These are phyloP conservation scores for Aethionema arabicum DNA, from an alignment of 345 rosid species.

Conservation along the genomic window DNA sequence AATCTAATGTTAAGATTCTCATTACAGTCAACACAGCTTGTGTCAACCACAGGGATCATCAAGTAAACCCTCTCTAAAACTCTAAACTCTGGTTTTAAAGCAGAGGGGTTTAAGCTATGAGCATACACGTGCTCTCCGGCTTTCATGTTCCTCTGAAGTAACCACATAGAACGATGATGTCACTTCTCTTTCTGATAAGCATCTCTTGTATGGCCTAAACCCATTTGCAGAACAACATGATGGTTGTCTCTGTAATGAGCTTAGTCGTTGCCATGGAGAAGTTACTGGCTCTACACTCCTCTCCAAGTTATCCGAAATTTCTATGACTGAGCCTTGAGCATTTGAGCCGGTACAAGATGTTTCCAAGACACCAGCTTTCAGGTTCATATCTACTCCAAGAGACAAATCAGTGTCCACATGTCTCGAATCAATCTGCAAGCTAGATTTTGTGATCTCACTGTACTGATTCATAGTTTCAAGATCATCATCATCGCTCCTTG, in stretches of 20 bases:
- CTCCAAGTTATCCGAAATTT: conserved; percentile 38
- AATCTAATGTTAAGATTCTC: no score
- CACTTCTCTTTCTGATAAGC: conserved; percentile 52
- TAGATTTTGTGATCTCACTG: conserved; percentile 17
- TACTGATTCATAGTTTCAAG: conserved; percentile 8
- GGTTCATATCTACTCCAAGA: conserved; percentile 34
- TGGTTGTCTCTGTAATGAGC: conserved; percentile 17
- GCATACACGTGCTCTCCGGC: conserved; percentile 26
- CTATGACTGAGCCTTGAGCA: conserved; percentile 38
- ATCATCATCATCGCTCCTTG: conserved; percentile 5
- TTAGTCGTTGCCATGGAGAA: conserved; percentile 31
- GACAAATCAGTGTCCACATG: conserved; percentile 41
- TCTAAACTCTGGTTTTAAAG: not conserved
- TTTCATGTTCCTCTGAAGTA: conserved; percentile 42
- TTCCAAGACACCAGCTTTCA: conserved; percentile 32
- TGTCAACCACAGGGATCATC: not conserved
- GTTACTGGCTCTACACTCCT: conserved; percentile 39
- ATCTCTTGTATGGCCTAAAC: conserved; percentile 74
- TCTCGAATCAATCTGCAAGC: conserved; percentile 16
- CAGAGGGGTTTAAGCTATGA: conserved; percentile 1
- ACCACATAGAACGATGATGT: conserved; percentile 36
- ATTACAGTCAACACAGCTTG: no score
- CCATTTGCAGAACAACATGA: conserved; percentile 34
- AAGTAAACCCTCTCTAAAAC: not conserved
- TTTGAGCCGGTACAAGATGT: conserved; percentile 46